A percentile compares a stretch with the other conserved stretches of the same genome.
These are phyloP conservation scores for rapeseed (Brassica napus) DNA, from an alignment of 345 rosid species.

Conservation along the genomic window Da-Ae NC_063452.1:13052501-13053000, in stretches of 20 bases:
- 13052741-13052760: constrained; percentile 41
- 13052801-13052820: neutral
- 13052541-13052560: constrained; percentile 6
- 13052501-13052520: constrained; percentile 15
- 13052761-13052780: constrained; percentile 26
- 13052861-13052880: neutral
- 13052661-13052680: constrained; percentile 27
- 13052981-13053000: neutral
- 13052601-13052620: constrained; percentile 26
- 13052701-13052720: constrained; percentile 20
- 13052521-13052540: constrained; percentile 2
- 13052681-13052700: constrained; percentile 19
- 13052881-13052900: neutral
- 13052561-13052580: constrained; percentile 18
- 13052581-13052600: constrained; percentile 27
- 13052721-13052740: constrained; percentile 3
- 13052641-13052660: constrained; percentile 40
- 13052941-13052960: neutral
- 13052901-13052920: neutral
- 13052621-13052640: constrained; percentile 29
- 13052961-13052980: constrained; percentile 9
- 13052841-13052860: neutral
- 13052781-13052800: constrained; percentile 33
- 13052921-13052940: neutral
- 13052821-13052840: neutral